Conservation (phyloP, 345 rosid genomes). For the Hibiscus tridactylites region DNA sequence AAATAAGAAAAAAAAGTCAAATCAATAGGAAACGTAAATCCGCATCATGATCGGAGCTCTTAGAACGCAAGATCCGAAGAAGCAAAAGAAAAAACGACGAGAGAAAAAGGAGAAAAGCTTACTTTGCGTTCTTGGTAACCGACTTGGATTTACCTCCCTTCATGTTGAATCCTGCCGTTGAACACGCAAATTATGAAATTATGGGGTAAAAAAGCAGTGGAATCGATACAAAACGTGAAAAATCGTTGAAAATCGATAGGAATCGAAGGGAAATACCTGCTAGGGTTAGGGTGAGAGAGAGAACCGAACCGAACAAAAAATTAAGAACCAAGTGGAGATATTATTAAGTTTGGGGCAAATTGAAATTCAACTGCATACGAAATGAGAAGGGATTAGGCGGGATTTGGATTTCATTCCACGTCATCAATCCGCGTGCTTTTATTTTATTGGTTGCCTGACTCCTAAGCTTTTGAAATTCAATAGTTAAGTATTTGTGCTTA, state of each 20-base stretch:
- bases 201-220: background rate
- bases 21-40: background rate
- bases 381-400: slow-evolving; percentile 88
- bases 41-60: slow-evolving; percentile 25
- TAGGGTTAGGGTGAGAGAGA: slow-evolving; percentile 19
- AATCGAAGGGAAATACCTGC: slow-evolving; percentile 12
- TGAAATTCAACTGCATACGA: slow-evolving; percentile 77
- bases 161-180: slow-evolving; percentile 51
- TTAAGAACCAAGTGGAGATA: slow-evolving; percentile 21
- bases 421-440: slow-evolving; percentile 44
- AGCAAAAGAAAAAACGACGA: background rate
- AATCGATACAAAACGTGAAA: background rate
- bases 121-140: slow-evolving; percentile 69
- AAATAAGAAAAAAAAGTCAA: slow-evolving; percentile 9
- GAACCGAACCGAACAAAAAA: background rate
- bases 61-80: background rate
- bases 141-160: slow-evolving; percentile 88
- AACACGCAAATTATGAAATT: slow-evolving; percentile 14
- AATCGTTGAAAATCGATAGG: background rate
- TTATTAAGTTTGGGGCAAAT: slow-evolving; percentile 34
- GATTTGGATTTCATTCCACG: slow-evolving; percentile 58
- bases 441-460: background rate
- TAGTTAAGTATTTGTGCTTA: too few species aligned
- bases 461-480: slow-evolving; percentile 14
- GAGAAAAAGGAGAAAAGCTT: too few species aligned